phyloP scores from a whole-genome alignment of 108 stramenopile species.

The Heterococcus sp. region DNA sequence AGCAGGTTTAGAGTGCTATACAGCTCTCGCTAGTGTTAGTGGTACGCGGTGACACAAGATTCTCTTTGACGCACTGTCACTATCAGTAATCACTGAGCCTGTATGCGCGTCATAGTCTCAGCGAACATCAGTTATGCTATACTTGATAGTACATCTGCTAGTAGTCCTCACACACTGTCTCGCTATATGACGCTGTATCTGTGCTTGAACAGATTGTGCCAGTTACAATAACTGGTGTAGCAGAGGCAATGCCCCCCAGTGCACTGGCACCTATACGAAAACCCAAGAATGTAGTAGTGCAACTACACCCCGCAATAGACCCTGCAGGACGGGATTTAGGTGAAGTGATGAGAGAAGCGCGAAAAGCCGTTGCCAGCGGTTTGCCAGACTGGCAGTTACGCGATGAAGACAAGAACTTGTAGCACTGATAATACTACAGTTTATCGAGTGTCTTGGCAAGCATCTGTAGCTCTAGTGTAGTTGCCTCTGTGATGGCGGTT shows the following conservation, averaged over 20 bases:
- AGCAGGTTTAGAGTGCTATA: too few species aligned
- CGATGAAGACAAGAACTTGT: background rate
- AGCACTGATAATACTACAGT: too few species aligned
- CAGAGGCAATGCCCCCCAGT: constrained; percentile 28
- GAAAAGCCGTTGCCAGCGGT: background rate
- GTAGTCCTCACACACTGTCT: too few species aligned
- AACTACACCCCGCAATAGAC: background rate
- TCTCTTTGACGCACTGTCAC: background rate
- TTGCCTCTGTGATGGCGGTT: background rate
- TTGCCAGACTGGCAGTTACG: background rate
- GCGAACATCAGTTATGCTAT: background rate
- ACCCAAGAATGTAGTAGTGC: background rate
- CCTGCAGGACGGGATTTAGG: background rate
- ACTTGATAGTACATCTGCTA: background rate
- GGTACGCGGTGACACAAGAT: background rate
- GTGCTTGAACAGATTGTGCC: constrained; percentile 7
- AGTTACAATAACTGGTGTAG: constrained; percentile 26
- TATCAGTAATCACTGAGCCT: background rate
- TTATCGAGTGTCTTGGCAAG: too few species aligned
- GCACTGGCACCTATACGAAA: constrained; percentile 36
- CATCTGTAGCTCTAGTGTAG: too few species aligned
- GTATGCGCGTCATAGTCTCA: background rate
- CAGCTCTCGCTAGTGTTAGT: background rate
- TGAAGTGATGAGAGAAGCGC: background rate
- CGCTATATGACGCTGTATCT: too few species aligned